phyloP scores from a whole-genome alignment of 768 basidiomycete species.

The Amanita pallidorosea region DNA sequence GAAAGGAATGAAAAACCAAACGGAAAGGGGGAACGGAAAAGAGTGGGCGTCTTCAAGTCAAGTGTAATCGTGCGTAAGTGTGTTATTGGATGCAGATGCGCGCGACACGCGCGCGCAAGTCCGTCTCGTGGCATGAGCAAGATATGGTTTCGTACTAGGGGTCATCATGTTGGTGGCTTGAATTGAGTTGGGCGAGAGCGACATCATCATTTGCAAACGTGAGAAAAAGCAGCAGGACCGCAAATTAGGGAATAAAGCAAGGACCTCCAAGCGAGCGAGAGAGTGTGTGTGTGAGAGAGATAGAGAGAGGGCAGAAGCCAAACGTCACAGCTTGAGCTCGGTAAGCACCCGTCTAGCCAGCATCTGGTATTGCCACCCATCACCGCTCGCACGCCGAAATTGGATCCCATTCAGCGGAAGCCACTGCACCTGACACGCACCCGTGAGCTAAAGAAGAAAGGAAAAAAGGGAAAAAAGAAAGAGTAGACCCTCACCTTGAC shows the following conservation, averaged over 20 bases:
- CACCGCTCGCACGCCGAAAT: constrained; percentile 82
- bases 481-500: constrained; percentile 62
- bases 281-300: too few relatives aligned
- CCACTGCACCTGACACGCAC: constrained; percentile 65
- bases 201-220: neutral
- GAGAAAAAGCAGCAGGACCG: too few relatives aligned
- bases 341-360: constrained; percentile 81
- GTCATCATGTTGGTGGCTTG: neutral
- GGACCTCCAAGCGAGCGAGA: neutral
- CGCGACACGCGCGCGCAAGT: too few relatives aligned
- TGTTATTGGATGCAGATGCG: neutral
- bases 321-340: constrained; percentile 67
- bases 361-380: constrained; percentile 98
- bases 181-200: neutral
- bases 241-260: constrained; percentile 1
- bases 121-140: neutral
- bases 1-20: too few relatives aligned
- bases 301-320: neutral
- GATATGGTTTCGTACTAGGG: neutral
- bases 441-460: too few relatives aligned
- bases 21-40: too few relatives aligned
- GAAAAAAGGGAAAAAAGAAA: neutral
- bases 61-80: neutral
- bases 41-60: too few relatives aligned
- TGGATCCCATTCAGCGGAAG: constrained; percentile 91